Base-by-base conservation (phyloP, 371 early-diverging fungal genomes). In the Homolaphlyctis polyrhiza region DNA sequence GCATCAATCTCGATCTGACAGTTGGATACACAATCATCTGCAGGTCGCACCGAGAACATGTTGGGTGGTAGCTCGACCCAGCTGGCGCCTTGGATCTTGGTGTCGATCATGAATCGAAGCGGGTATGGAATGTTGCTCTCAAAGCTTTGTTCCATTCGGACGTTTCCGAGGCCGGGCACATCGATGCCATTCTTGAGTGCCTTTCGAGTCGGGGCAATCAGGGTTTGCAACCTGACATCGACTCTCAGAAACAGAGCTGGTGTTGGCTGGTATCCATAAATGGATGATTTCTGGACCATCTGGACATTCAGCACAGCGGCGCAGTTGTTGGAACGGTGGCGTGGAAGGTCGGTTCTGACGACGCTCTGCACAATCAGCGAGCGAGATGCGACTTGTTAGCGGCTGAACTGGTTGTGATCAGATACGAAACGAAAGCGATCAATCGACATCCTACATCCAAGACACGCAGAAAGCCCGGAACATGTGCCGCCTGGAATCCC, bases 51-150 rank as follows among this genome's bases (percentile, higher is more conserved):
- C 0, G 51, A 47, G 76, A 91, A 96, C 23, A 78, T 82, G 23
- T 85, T 87, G 2, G 85, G 74, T 1, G 93, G 92, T 11, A 96
- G 74, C 71, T 94, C 93, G 34, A 97, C 85, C 98, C 98, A 97
- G 70, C 88, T 95, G 4, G 91, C 91, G 21, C 97, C 98, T 4
- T 75, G 78, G 23, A 93, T 79, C 80, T 89, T 83, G 49, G 84
- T 79, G 68, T 99, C 99, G 70, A 98, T 95, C 99, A 99, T 99
- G 77, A 98, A 99, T 32, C 99, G 85, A 27, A 98, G 70, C 0
- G 92, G 77, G 76, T 88, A 98, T 13, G 89, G 86, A 43, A 99
- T 69, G 69, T 96, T 98, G 73, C 91, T 91, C 69, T 99, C 99
- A 73, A 85, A 99, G 0, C 88, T 86, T 16, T 85, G 73, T 67